Evolutionary conservation across 192 early-diverging fungal species (phyloP).

Genomic region (Podila epigama): DNA sequence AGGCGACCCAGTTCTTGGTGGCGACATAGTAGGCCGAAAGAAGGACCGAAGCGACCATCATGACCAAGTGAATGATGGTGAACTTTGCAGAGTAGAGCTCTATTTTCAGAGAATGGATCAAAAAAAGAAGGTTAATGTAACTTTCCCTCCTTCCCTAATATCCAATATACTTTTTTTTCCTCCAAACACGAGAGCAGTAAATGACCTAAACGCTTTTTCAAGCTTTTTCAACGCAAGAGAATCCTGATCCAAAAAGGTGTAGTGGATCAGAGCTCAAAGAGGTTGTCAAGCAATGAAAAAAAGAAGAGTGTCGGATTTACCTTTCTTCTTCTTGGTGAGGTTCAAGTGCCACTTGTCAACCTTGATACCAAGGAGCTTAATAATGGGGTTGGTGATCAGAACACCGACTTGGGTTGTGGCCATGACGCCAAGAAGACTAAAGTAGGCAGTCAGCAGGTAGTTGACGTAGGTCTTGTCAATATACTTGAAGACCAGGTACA

Average conservation of each 20-base stretch:
- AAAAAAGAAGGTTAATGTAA: not conserved
- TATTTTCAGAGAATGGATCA: conserved; percentile 30
- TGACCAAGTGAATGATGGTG: conserved; percentile 70
- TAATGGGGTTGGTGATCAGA: conserved; percentile 52
- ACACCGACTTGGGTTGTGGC: conserved; percentile 72
- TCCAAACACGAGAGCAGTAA: too few species aligned
- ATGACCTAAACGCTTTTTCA: too few species aligned
- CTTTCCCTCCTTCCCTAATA: too few species aligned
- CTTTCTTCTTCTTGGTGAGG: conserved; percentile 71
- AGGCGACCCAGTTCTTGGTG: conserved; percentile 94
- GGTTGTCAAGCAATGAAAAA: not conserved
- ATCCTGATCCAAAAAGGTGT: not conserved
- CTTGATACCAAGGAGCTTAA: conserved; percentile 51
- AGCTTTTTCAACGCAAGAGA: too few species aligned
- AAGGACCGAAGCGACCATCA: conserved; percentile 60
- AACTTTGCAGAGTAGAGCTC: conserved; percentile 63
- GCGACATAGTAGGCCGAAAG: conserved; percentile 78
- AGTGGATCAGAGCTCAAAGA: not conserved
- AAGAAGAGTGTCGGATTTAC: conserved; percentile 43
- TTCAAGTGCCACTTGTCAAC: conserved; percentile 79
- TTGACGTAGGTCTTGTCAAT: conserved; percentile 88
- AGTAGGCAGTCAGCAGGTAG: conserved; percentile 83
- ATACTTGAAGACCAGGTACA: conserved; percentile 90
- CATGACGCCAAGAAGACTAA: conserved; percentile 82
- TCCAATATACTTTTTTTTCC: too few species aligned